A percentile compares a stretch with the other conserved stretches of the same genome.
phyloP scores from a whole-genome alignment of 345 rosid genomes.

The Eucalyptus curtisii region DNA sequence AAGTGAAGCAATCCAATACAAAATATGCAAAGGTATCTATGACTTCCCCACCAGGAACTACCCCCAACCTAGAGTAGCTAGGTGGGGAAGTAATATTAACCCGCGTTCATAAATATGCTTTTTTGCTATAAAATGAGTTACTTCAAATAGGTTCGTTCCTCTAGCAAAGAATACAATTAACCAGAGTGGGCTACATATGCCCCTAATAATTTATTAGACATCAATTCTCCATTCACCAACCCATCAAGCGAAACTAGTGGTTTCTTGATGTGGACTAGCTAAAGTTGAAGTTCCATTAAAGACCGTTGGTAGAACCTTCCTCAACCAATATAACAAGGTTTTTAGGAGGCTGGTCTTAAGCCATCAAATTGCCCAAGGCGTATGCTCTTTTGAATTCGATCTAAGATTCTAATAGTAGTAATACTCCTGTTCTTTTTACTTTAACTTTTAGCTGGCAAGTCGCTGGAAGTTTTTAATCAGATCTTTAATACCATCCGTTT shows the following conservation, averaged over 20 bases:
- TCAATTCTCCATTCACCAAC: background rate
- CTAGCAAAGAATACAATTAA: no score
- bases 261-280: background rate
- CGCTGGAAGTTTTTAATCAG: background rate
- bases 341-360: background rate
- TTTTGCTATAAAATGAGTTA: background rate
- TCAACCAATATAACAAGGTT: background rate
- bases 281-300: background rate
- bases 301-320: background rate
- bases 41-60: background rate
- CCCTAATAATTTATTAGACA: no score
- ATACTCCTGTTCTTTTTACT: background rate
- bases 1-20: background rate
- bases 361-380: background rate
- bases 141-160: background rate
- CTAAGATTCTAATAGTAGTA: background rate
- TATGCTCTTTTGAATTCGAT: background rate
- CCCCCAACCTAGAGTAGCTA: background rate
- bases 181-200: no score
- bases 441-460: background rate
- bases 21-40: no score
- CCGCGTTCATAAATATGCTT: conserved; percentile 7
- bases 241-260: background rate
- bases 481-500: background rate
- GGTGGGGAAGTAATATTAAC: conserved; percentile 3